Evolutionary conservation across 768 basidiomycete species (phyloP), one percentile per base, ranked within the genome.

Genomic region (Macrolepiota dolichaula): DNA sequence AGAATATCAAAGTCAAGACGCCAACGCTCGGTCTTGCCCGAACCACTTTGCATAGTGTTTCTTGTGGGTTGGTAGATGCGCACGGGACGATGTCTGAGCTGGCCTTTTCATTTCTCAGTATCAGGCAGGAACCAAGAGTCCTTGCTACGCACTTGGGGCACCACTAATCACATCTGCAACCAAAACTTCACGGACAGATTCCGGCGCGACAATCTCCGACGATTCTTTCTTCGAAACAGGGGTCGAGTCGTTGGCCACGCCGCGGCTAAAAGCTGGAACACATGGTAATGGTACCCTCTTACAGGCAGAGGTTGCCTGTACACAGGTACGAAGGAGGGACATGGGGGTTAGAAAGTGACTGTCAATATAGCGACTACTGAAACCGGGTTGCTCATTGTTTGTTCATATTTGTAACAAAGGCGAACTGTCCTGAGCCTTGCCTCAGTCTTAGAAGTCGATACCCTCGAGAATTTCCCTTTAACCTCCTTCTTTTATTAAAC

Each of bases 31-130:
- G 85, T 84, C 74, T 95, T 95, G 55, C 85, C 87, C 44, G 87
- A 82, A 52, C 93, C 96, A 57, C 93, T 95, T 75, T 98, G 95
- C 86, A 96, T 98, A 2, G 96, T 96, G 66, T 93, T 94, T 60
- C 91, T 88, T 4, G 95, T 88, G 1, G 96, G 93, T 71, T 94
- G 90, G 77, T 87, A 99, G 70, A 99, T 93, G 52, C 96, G 87
- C 46, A 97, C 95, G 19, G 85, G 77, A 53, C 96, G 92, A 69
- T 94, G 87, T 62, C 85, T 89, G 62, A 98, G 84, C 73, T 97
- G 89, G 63, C 74, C 95, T 96, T 40, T 17, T 49, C 44, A 27
- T 44, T 12, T 12, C 40, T 27, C 19, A 5, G 27, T 47, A 12
- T 10, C 7, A 22, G 25, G 25, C 19, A 35, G 13, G 24, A 12